Evolutionary conservation across 2,329 filamentous ascomycete species (phyloP).

Genomic region (Epichloe uncinata): DNA sequence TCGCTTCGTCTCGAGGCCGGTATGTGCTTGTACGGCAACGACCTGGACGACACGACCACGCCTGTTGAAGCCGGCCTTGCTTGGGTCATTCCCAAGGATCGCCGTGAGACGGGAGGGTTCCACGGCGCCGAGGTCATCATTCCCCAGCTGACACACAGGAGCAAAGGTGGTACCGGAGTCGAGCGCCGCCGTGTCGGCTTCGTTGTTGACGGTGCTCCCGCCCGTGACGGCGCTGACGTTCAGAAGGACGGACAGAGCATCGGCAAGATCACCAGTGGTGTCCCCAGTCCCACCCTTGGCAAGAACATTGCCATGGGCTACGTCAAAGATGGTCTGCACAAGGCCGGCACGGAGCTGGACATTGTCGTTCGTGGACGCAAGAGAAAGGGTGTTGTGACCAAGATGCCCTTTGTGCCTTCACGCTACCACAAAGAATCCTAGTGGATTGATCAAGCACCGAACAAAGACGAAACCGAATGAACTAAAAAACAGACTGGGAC

Average conservation of each 20-base stretch:
- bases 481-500: background rate
- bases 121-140: conserved; percentile 71
- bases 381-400: conserved; percentile 61
- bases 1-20: conserved; percentile 88
- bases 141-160: conserved; percentile 58
- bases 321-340: conserved; percentile 67
- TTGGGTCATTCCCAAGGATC: conserved; percentile 78
- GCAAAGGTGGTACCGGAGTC: conserved; percentile 59
- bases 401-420: conserved; percentile 78
- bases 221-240: conserved; percentile 77
- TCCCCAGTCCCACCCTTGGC: conserved; percentile 72
- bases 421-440: conserved; percentile 46
- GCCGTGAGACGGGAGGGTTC: conserved; percentile 58
- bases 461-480: background rate
- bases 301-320: conserved; percentile 97
- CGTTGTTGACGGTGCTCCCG: conserved; percentile 72
- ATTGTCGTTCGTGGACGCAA: conserved; percentile 66
- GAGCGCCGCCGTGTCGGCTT: conserved; percentile 66
- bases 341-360: conserved; percentile 68
- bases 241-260: conserved; percentile 53
- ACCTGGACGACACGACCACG: conserved; percentile 66
- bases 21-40: conserved; percentile 99
- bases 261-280: conserved; percentile 76
- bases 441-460: background rate
- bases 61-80: conserved; percentile 42